A percentile compares a stretch with the other conserved stretches of the same genome.
These are phyloP conservation scores for Rubia tinctorum DNA, from an alignment of 305 asterid species.

Conservation along the genomic window DNA sequence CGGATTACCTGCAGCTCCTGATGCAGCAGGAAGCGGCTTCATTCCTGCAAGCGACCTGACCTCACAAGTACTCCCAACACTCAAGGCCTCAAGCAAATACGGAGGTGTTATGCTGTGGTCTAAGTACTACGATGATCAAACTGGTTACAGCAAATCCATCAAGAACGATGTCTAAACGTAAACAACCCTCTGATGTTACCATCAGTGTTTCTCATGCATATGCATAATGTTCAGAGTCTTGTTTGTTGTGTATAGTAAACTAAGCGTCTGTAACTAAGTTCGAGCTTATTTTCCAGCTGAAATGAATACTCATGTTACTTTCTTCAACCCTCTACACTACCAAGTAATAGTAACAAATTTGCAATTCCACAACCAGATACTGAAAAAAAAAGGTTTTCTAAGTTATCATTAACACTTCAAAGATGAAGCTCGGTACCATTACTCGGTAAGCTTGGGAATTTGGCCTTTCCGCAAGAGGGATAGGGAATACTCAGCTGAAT, in stretches of 20 bases:
- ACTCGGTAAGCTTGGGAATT: conserved; percentile 54
- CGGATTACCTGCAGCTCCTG: conserved; percentile 23
- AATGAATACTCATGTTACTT: conserved; percentile 1
- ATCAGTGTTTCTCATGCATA: neutral
- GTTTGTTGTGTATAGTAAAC: neutral
- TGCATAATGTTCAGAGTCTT: neutral
- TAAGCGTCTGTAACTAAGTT: neutral
- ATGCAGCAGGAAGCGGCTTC: conserved; percentile 25
- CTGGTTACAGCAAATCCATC: conserved; percentile 23
- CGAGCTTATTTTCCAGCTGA: neutral
- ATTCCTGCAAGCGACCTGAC: conserved; percentile 18
- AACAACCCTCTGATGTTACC: neutral
- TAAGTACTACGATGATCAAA: conserved; percentile 19
- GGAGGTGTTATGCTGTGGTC: conserved; percentile 27
- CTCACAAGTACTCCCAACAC: conserved; percentile 20
- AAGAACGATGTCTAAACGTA: conserved; percentile 17
- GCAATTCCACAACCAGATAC: neutral
- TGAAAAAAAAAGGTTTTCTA: neutral
- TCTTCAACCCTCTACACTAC: neutral
- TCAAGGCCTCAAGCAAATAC: conserved; percentile 18
- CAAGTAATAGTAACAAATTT: neutral
- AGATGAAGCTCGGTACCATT: neutral
- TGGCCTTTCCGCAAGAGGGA: conserved; percentile 57
- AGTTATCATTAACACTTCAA: neutral
- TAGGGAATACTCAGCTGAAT: conserved; percentile 67